Evolutionary conservation across 139 green algal genomes (phyloP).

Genomic region (Auxenochlorella protothecoides): DNA sequence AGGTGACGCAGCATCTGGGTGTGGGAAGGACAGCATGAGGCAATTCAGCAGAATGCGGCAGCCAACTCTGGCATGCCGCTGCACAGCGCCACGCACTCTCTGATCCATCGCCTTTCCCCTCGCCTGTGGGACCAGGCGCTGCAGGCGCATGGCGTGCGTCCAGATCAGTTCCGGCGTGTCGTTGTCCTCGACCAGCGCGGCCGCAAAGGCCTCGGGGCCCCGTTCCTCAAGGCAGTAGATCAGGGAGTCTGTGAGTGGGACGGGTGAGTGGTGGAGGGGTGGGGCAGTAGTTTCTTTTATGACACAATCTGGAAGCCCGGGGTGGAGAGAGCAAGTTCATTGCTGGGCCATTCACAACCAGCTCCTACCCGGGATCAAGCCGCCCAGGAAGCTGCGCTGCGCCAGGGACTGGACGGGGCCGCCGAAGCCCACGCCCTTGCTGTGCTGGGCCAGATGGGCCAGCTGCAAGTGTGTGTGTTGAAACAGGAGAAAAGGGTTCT

Average conservation of each 20-base stretch:
- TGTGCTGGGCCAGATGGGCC: background rate
- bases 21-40: slow-evolving; percentile 2
- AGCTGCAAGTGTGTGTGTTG: slow-evolving; percentile 23
- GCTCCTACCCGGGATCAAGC: slow-evolving; percentile 52
- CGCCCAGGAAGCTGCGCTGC: slow-evolving; percentile 66
- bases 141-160: slow-evolving; percentile 74
- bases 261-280: background rate
- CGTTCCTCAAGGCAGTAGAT: slow-evolving; percentile 72
- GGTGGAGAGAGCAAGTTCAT: too few relatives aligned
- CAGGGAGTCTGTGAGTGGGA: slow-evolving; percentile 53
- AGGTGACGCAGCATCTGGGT: slow-evolving; percentile 52
- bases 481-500: too few relatives aligned
- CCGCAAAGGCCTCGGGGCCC: slow-evolving; percentile 61
- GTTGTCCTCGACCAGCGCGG: slow-evolving; percentile 62
- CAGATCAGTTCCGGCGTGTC: slow-evolving; percentile 90
- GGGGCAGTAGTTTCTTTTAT: background rate
- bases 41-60: too few relatives aligned
- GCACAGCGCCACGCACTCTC: too few relatives aligned
- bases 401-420: slow-evolving; percentile 36
- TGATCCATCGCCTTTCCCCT: background rate
- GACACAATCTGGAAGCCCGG: too few relatives aligned
- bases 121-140: slow-evolving; percentile 63
- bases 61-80: too few relatives aligned
- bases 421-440: too few relatives aligned
- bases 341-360: too few relatives aligned